A percentile compares a stretch with the other conserved stretches of the same genome.
Conservation (phyloP, 208 protist genomes). For the Wallacemonas sp. region DNA sequence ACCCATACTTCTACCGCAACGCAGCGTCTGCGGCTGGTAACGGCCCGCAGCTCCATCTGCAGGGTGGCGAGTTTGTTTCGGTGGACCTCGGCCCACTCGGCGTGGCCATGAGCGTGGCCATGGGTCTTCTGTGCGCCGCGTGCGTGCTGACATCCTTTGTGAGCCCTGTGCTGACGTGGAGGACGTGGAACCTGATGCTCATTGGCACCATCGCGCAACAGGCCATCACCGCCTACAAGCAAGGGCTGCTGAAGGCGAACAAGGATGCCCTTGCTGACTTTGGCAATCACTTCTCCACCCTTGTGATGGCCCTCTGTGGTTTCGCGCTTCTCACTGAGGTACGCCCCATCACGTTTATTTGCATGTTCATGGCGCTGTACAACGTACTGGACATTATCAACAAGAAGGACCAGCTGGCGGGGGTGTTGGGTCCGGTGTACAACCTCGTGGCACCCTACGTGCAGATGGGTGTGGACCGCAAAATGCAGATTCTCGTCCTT, state of each 20-base stretch:
- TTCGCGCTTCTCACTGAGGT: constrained; percentile 48
- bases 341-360: constrained; percentile 36
- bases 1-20: constrained; percentile 33
- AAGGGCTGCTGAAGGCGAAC: constrained; percentile 39
- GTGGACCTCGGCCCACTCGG: constrained; percentile 25
- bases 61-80: constrained; percentile 40
- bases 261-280: constrained; percentile 38
- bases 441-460: constrained; percentile 31
- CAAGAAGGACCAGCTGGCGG: constrained; percentile 23
- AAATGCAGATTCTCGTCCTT: constrained; percentile 32
- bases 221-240: constrained; percentile 30
- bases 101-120: constrained; percentile 20
- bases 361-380: constrained; percentile 42
- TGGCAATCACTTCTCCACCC: constrained; percentile 49
- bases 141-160: constrained; percentile 27
- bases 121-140: constrained; percentile 10
- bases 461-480: constrained; percentile 25
- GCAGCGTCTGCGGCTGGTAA: constrained; percentile 25
- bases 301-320: constrained; percentile 46
- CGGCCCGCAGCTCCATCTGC: constrained; percentile 11
- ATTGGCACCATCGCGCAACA: constrained; percentile 42
- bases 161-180: constrained; percentile 8
- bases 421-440: constrained; percentile 31
- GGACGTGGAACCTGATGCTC: constrained; percentile 42
- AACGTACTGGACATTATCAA: constrained; percentile 37